Conservation (phyloP, 805 yeast genomes). For the Kuraishia hungarica region DNA sequence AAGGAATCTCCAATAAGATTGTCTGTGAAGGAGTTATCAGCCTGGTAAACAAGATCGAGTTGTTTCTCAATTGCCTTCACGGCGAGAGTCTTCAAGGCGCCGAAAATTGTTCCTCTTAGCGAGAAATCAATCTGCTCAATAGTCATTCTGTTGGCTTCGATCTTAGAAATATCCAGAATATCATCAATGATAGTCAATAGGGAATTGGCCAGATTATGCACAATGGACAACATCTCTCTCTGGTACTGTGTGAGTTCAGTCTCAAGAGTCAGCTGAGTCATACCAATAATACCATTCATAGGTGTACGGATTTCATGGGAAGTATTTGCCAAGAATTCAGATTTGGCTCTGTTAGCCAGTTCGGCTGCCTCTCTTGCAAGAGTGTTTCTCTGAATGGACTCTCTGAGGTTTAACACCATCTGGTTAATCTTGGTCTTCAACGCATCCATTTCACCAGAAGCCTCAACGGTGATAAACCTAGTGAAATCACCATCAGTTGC, state of each 20-base stretch:
- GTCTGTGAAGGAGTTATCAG: slow-evolving; percentile 84
- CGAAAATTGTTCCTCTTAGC: slow-evolving; percentile 79
- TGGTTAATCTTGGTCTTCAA: slow-evolving; percentile 59
- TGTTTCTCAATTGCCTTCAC: slow-evolving; percentile 87
- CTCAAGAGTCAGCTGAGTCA: slow-evolving; percentile 84
- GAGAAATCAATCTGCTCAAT: slow-evolving; percentile 85
- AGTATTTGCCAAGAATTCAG: slow-evolving; percentile 85
- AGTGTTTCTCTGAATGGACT: slow-evolving; percentile 83
- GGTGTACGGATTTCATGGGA: slow-evolving; percentile 88
- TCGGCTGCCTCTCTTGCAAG: slow-evolving; percentile 95
- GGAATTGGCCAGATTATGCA: slow-evolving; percentile 80
- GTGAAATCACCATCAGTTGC: slow-evolving; percentile 94
- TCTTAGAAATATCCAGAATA: slow-evolving; percentile 84
- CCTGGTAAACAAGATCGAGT: slow-evolving; percentile 68
- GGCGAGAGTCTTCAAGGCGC: slow-evolving; percentile 82
- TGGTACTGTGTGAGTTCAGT: slow-evolving; percentile 88
- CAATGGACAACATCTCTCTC: slow-evolving; percentile 85
- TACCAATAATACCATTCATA: slow-evolving; percentile 87
- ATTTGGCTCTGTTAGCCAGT: slow-evolving; percentile 79
- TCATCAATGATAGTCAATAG: slow-evolving; percentile 83
- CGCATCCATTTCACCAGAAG: slow-evolving; percentile 84
- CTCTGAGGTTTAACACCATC: slow-evolving; percentile 81
- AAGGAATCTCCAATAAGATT: slow-evolving; percentile 83
- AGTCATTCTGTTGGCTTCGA: slow-evolving; percentile 90
- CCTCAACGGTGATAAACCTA: slow-evolving; percentile 83